phyloP scores from a whole-genome alignment of 805 yeast species.

The Pichia insulana region DNA sequence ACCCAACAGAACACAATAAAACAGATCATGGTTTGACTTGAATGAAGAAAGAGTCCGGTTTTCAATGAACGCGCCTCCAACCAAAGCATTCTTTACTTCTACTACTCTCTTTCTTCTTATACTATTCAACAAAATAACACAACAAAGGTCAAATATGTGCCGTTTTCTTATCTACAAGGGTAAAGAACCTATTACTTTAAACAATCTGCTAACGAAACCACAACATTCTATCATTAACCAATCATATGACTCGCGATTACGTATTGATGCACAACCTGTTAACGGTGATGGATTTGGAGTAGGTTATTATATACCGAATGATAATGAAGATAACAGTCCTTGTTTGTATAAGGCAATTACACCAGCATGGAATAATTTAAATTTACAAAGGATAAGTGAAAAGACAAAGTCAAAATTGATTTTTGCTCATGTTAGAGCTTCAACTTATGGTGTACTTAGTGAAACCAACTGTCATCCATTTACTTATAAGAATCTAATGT shows the following conservation, averaged over 20 bases:
- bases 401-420: conserved; percentile 79
- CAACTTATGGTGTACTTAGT: conserved; percentile 87
- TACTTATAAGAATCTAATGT: conserved; percentile 76
- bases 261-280: conserved; percentile 86
- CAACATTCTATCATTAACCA: conserved; percentile 97
- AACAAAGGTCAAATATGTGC: conserved; percentile 52
- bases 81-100: too few relatives aligned
- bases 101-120: neutral
- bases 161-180: conserved; percentile 89
- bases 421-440: conserved; percentile 94
- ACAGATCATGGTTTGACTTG: too few relatives aligned
- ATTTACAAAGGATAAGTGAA: conserved; percentile 74
- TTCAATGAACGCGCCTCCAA: too few relatives aligned
- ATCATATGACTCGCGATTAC: conserved; percentile 80
- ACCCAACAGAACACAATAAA: too few relatives aligned
- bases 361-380: conserved; percentile 96
- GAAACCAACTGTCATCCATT: conserved; percentile 98
- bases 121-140: neutral
- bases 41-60: too few relatives aligned
- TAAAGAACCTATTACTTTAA: conserved; percentile 75
- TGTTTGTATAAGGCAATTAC: conserved; percentile 93
- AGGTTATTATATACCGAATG: conserved; percentile 72
- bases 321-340: conserved; percentile 39
- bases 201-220: conserved; percentile 84
- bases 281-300: conserved; percentile 99